A percentile compares a stretch with the other conserved stretches of the same genome.
Conservation (phyloP, 164 flowering plant genomes). For the Stephania japonica region DNA sequence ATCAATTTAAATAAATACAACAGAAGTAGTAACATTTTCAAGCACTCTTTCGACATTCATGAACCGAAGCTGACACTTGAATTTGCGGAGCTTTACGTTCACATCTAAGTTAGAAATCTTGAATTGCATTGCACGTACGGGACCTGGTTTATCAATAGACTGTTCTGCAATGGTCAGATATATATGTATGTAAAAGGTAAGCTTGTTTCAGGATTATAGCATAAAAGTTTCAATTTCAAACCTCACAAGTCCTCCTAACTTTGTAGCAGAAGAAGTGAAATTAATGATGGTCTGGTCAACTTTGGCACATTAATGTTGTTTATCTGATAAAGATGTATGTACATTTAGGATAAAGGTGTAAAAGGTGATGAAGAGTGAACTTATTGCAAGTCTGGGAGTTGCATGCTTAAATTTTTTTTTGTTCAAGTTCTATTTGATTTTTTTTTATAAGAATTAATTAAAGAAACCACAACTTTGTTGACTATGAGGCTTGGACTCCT, state of each 20-base stretch:
- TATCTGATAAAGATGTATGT: too few relatives aligned
- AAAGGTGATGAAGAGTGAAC: too few relatives aligned
- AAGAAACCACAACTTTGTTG: too few relatives aligned
- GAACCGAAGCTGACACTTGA: background rate
- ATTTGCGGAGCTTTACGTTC: background rate
- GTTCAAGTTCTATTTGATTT: too few relatives aligned
- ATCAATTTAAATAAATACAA: background rate
- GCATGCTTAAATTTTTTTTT: too few relatives aligned
- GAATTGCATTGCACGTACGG: background rate
- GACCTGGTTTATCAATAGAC: background rate
- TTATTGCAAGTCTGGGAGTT: too few relatives aligned
- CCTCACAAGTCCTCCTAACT: background rate
- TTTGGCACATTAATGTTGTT: too few relatives aligned
- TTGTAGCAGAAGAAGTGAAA: background rate
- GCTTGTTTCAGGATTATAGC: too few relatives aligned
- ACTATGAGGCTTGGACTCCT: too few relatives aligned
- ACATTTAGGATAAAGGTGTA: too few relatives aligned
- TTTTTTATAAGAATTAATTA: too few relatives aligned
- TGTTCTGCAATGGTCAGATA: background rate
- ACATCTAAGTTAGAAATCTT: background rate
- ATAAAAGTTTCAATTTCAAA: too few relatives aligned
- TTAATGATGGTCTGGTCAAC: background rate
- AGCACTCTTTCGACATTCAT: background rate
- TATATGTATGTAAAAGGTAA: background rate
- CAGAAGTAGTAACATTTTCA: background rate